phyloP scores from a whole-genome alignment of 1,284 basidiomycete genomes.

The Takashimella tepidaria region DNA sequence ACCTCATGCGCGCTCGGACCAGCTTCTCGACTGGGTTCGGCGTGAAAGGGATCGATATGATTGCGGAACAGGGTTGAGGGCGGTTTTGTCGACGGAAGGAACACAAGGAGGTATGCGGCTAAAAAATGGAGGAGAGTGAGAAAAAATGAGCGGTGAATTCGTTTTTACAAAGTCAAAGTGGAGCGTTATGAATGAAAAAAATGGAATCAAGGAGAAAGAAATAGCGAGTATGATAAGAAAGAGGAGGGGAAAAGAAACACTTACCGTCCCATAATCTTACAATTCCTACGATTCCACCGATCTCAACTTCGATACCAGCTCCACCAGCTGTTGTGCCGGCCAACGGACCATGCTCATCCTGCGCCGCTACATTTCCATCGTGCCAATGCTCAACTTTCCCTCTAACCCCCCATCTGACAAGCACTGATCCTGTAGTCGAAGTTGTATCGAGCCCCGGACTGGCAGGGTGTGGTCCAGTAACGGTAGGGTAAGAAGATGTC shows the following conservation, averaged over 20 bases:
- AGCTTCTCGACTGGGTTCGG: conserved; percentile 5
- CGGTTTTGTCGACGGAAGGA: conserved; percentile 27
- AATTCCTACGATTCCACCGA: conserved; percentile 45
- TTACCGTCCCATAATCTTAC: conserved; percentile 46
- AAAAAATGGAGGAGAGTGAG: no score
- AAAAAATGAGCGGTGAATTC: no score
- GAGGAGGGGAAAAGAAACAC: conserved; percentile 10
- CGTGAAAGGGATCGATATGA: conserved; percentile 13
- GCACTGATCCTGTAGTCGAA: conserved; percentile 19
- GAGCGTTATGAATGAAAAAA: no score
- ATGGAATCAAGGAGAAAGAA: no score
- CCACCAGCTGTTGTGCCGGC: background rate
- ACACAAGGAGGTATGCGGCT: conserved; percentile 46
- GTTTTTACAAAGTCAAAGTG: no score
- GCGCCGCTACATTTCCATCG: conserved; percentile 6
- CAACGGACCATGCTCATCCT: conserved; percentile 10
- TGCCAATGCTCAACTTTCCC: conserved; percentile 28
- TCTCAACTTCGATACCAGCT: conserved; percentile 17
- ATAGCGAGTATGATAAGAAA: no score
- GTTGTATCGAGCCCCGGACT: background rate
- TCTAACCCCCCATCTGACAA: conserved; percentile 40
- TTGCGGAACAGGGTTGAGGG: conserved; percentile 28
- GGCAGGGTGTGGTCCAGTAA: conserved; percentile 1
- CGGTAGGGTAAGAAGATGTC: no score
- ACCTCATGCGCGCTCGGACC: conserved; percentile 27